Base-by-base conservation (phyloP, 345 rosid genomes). In the Mercurialis annua region DNA sequence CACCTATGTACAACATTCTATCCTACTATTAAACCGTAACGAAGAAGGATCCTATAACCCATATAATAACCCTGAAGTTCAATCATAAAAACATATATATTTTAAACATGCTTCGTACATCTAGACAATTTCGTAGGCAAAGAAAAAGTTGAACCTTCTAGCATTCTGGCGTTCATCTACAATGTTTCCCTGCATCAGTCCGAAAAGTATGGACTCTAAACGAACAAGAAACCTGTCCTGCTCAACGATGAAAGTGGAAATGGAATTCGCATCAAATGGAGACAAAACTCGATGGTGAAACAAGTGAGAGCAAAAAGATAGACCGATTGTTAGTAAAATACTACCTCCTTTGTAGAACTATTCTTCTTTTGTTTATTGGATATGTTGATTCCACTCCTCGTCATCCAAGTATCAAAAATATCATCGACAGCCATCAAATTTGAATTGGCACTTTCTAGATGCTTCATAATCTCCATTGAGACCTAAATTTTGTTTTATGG, bases 331-430 rank as follows among this genome's bases (percentile, higher is more conserved):
- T 6, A 6, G 43, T 24, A 56, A n/a, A n/a, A n/a, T 38, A 27
- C 54, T 69, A 85, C 93, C 92, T 88, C 84, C 51, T 72, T 66
- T 53, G 70, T 48, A 48, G 20, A 53, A 49, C 61, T 66, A 33
- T 68, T 73, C 55, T 29, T 64, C 38, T 49, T 74, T 44, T 55
- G 60, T 64, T 43, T 64, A 49, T 55, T 20, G 14, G 70, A 42
- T 27, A 77, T 66, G 48, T 70, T 70, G 33, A 65, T 59, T 49
- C 82, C 86, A 67, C 80, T 86, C 84, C 85, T 81, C 68, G 83
- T 68, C 78, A 81, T 86, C 97, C 96, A 90, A 67, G 79, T 81
- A 74, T 85, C 90, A 62, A 78, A 93, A 9, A 84, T 72, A 59
- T 67, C 51, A 52, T 69, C 72, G 71, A 93, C 78, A 65, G 78